Conservation (phyloP, 2,329 filamentous ascomycete genomes). For the Volutella citrinella region DNA sequence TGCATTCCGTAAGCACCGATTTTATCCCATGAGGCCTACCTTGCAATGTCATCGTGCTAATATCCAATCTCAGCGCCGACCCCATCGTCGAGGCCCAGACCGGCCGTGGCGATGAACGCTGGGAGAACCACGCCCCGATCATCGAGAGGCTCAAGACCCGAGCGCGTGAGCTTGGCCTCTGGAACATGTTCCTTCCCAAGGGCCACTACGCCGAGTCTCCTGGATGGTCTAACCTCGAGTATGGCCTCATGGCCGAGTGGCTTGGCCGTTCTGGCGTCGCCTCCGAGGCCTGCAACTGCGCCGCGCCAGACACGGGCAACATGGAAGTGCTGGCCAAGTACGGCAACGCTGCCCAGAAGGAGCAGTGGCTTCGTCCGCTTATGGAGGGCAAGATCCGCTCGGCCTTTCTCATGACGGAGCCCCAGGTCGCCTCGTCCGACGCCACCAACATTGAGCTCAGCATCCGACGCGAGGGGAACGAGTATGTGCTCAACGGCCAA, state of each 20-base stretch:
- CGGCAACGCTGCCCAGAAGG: slow-evolving; percentile 81
- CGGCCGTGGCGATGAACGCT: slow-evolving; percentile 72
- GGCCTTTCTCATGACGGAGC: slow-evolving; percentile 93
- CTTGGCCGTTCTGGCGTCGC: slow-evolving; percentile 82
- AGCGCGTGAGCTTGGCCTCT: slow-evolving; percentile 79
- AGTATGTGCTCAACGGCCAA: slow-evolving; percentile 89
- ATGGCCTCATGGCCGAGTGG: slow-evolving; percentile 96
- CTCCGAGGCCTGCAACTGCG: slow-evolving; percentile 85
- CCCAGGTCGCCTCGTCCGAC: slow-evolving; percentile 82
- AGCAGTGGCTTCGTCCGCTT: slow-evolving; percentile 75
- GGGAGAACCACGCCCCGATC: slow-evolving; percentile 74
- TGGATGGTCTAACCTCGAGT: slow-evolving; percentile 93
- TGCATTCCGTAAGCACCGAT: slow-evolving; percentile 65
- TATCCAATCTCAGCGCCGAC: slow-evolving; percentile 58
- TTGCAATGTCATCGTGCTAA: background rate
- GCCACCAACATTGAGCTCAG: slow-evolving; percentile 87
- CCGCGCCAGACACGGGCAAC: slow-evolving; percentile 89
- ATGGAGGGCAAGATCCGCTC: slow-evolving; percentile 83
- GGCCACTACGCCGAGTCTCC: slow-evolving; percentile 94
- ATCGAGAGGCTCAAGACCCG: slow-evolving; percentile 88
- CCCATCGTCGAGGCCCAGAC: slow-evolving; percentile 76
- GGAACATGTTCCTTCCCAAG: slow-evolving; percentile 98
- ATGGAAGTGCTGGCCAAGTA: slow-evolving; percentile 96
- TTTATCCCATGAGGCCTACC: background rate
- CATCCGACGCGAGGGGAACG: slow-evolving; percentile 78